Base-by-base conservation (phyloP, 495 filamentous ascomycete genomes). In the Xylaria castorea region DNA sequence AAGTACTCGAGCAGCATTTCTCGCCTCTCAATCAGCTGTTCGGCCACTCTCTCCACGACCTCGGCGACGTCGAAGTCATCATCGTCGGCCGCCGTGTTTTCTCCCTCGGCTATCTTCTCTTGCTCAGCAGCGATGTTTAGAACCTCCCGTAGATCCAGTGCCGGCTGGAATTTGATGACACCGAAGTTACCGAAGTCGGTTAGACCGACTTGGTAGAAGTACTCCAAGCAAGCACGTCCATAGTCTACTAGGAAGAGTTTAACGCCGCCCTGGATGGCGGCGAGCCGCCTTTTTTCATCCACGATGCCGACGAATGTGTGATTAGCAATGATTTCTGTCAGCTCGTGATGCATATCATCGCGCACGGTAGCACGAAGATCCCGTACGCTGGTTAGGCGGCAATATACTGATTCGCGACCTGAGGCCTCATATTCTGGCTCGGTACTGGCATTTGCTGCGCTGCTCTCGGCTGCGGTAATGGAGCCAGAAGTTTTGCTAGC, bases 171-270 rank as follows among this genome's bases (percentile, higher is more conserved):
- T 11, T 86, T 87, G 75, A 98, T 97, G 64, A 85, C 77, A 20
- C 97, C 97, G 79, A 97, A 98, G 78, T 98, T 98, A 2, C 92
- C 94, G 80, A 98, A 99, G 78, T 98, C 94, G 0, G 96, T 97
- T 55, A 99, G 88, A 2, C 95, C 97, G 58, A 98, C 84, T 81
- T 99, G 97, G 83, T 99, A 98, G 83, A 99, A 97, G 82, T 95
- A 95, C 77, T 98, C 97, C 70, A 89, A 91, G 80, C 90, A 92
- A 18, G 94, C 84, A 76, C 94, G 90, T 20, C 94, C 96, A 79
- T 98, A 99, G 83, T 99, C 97, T 70, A 99, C 88, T 22, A 98
- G 90, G 80, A 91, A 97, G 60, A 99, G 87, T 78, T 95, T 97
- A 2, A 98, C 92, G 22, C 97, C 96, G 32, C 92, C 89, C 84